phyloP scores from a whole-genome alignment of 1,284 basidiomycete species.

The Exobasidium rhododendri region DNA sequence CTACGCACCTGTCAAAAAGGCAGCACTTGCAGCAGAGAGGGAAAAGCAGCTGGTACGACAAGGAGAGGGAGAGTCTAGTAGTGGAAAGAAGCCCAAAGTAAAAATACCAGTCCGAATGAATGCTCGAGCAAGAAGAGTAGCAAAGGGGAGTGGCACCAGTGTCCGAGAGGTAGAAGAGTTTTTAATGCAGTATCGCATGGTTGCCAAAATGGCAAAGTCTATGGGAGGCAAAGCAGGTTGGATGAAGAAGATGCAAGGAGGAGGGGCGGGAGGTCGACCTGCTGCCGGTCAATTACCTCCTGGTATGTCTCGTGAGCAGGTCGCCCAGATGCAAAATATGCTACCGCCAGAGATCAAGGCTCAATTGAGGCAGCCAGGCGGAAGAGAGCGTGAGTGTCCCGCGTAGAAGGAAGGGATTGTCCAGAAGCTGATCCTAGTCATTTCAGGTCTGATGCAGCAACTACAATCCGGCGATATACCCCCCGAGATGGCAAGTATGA shows the following conservation, averaged over 20 bases:
- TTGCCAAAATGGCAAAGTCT: conserved; percentile 69
- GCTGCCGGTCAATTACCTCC: conserved; percentile 43
- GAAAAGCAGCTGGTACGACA: conserved; percentile 20
- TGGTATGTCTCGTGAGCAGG: conserved; percentile 48
- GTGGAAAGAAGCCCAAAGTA: conserved; percentile 31
- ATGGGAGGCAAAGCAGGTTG: conserved; percentile 89
- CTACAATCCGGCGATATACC: conserved; percentile 36
- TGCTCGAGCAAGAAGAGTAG: conserved; percentile 68
- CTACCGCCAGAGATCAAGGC: conserved; percentile 54
- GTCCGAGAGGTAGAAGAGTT: conserved; percentile 96
- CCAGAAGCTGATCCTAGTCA: conserved; percentile 4
- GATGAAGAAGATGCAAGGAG: conserved; percentile 42
- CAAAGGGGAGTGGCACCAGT: conserved; percentile 88
- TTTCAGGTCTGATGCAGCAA: conserved; percentile 13
- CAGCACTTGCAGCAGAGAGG: conserved; percentile 14
- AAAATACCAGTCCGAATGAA: conserved; percentile 44
- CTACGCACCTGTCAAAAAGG: conserved; percentile 32
- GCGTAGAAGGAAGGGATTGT: conserved; percentile 40
- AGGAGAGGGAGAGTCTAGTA: conserved; percentile 17
- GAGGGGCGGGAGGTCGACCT: conserved; percentile 34
- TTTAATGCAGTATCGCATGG: conserved; percentile 59
- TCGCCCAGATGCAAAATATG: conserved; percentile 50
- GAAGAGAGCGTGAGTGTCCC: conserved; percentile 39
- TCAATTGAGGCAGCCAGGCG: conserved; percentile 51
- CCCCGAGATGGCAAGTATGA: conserved; percentile 23